Conservation (phyloP, 2,329 filamentous ascomycete species). For the Colletotrichum plurivorum region DNA sequence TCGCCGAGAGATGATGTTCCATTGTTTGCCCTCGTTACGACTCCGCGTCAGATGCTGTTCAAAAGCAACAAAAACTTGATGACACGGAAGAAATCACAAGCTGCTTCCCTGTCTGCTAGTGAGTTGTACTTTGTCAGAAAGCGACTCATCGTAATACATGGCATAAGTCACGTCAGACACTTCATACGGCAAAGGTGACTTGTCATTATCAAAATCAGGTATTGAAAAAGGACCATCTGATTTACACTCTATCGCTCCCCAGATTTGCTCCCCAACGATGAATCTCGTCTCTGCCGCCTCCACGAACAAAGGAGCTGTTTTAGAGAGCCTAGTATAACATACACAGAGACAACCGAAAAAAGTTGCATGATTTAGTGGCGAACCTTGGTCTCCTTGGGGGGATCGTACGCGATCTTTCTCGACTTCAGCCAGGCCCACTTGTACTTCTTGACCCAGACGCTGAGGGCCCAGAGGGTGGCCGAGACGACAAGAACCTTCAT, state of each 20-base stretch:
- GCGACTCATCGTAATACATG: background rate
- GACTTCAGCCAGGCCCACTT: conserved; percentile 98
- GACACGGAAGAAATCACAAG: background rate
- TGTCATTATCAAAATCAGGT: conserved; percentile 44
- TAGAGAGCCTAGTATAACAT: conserved; percentile 52
- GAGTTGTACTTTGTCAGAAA: background rate
- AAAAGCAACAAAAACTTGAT: background rate
- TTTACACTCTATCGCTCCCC: conserved; percentile 63
- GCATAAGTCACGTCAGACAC: background rate
- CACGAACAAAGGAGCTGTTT: conserved; percentile 59
- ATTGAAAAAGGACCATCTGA: conserved; percentile 63
- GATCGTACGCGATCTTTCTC: conserved; percentile 91
- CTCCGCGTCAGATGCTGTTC: background rate
- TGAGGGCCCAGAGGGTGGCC: conserved; percentile 84
- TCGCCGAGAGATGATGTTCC: background rate
- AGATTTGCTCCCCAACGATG: conserved; percentile 41
- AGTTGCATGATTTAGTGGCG: conserved; percentile 59
- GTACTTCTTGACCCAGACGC: conserved; percentile 99
- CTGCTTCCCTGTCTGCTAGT: background rate
- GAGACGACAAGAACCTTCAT: conserved; percentile 93
- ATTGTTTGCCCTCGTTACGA: background rate
- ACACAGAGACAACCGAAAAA: conserved; percentile 43
- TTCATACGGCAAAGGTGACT: conserved; percentile 25
- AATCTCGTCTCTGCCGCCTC: conserved; percentile 50
- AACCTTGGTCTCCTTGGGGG: conserved; percentile 70